Base-by-base conservation (phyloP, 495 filamentous ascomycete species). In the Aspergillus sparsus region DNA sequence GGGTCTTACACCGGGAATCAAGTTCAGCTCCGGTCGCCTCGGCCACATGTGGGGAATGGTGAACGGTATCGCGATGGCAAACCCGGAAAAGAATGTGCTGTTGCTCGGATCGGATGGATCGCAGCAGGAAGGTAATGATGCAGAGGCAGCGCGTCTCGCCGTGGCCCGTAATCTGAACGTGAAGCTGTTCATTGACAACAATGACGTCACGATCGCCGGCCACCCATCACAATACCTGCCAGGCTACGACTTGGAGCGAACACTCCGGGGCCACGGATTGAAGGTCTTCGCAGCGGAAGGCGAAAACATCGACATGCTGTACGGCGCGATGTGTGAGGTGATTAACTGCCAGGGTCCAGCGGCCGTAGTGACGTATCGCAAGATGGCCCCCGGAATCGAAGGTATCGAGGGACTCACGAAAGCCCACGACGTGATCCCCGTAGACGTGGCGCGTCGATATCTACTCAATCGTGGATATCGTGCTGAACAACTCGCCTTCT, bases 31-130 rank as follows among this genome's bases (percentile, higher is more conserved):
- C 37, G 74, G 74, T 37, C 72, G 74, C 31, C 69, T 76, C 0
- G 74, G 74, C 15, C 74, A 76, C 58, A 76, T 76, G 74, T 76
- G 74, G 74, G 69, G 61, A 9, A 70, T 76, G 71, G 72, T 72
- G 35, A 76, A 76, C 44, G 74, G 74, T 37, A 70, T 76, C 12
- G 60, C 72, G 10, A 74, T 76, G 74, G 71, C 70, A 37, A 68
- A 76, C 64, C 55, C 62, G 57, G 68, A 70, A 35, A 75, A 76
- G 63, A 69, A 66, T 27, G 62, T 76, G 3, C 36, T 76, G 9
- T 21, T 76, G 63, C 57, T 76, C 31, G 74, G 74, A 52, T 76
- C 74, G 0, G 74, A 76, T 44, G 74, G 74, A 21, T 76, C 74
- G 32, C 74, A 76, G 62, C 72, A 75, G 51, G 74, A 76, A 63